Evolutionary conservation across 352 stramenopile genomes (phyloP).

Genomic region (Pythium biforme): DNA sequence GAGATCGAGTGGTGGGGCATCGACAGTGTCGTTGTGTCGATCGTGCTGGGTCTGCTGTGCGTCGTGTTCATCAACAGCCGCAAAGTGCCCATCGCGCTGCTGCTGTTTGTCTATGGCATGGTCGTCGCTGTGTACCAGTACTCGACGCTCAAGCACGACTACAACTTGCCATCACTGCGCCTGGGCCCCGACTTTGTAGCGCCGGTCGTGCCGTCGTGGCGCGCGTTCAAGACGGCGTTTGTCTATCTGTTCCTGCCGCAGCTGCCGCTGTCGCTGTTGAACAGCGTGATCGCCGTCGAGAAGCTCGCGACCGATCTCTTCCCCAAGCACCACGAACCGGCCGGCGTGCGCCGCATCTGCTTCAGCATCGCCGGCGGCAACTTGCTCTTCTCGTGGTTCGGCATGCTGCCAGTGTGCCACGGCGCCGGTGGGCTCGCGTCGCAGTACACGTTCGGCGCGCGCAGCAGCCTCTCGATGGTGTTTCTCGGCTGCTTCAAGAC

Average conservation of each 20-base stretch:
- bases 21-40: slow-evolving; percentile 64
- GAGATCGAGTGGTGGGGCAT: slow-evolving; percentile 56
- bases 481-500: slow-evolving; percentile 90
- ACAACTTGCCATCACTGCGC: slow-evolving; percentile 48
- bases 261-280: slow-evolving; percentile 90
- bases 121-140: slow-evolving; percentile 62
- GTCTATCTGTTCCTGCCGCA: slow-evolving; percentile 89
- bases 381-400: slow-evolving; percentile 86
- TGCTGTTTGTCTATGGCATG: slow-evolving; percentile 78
- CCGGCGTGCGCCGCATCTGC: slow-evolving; percentile 61
- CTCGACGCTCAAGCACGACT: slow-evolving; percentile 39
- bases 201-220: slow-evolving; percentile 46
- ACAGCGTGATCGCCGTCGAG: slow-evolving; percentile 91
- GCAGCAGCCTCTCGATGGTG: slow-evolving; percentile 88
- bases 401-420: slow-evolving; percentile 92
- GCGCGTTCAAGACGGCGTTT: slow-evolving; percentile 75
- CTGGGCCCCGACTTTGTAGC: slow-evolving; percentile 61
- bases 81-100: slow-evolving; percentile 58
- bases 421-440: slow-evolving; percentile 90
- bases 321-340: slow-evolving; percentile 66
- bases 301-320: slow-evolving; percentile 88
- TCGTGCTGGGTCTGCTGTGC: slow-evolving; percentile 71
- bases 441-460: slow-evolving; percentile 91
- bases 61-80: slow-evolving; percentile 62
- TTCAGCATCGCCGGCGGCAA: slow-evolving; percentile 78